Evolutionary conservation across 306 rosid species (phyloP).

Genomic region (Citrullus amarus): DNA sequence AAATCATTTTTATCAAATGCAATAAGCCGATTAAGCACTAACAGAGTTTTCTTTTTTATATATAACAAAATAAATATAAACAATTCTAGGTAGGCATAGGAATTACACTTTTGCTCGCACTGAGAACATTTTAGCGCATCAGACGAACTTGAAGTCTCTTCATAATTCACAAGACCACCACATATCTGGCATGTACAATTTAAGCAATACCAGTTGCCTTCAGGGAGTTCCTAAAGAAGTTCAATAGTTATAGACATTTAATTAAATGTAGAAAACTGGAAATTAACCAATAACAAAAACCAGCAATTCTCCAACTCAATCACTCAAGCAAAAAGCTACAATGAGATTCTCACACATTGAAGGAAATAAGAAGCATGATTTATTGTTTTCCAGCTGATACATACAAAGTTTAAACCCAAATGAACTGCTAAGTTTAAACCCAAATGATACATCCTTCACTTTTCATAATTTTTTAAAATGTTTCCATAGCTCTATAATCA

Average conservation of each 20-base stretch:
- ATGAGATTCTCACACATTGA: background rate
- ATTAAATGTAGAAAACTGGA: constrained; percentile 6
- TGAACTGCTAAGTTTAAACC: background rate
- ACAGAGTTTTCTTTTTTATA: background rate
- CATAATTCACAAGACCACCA: constrained; percentile 55
- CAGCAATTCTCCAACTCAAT: background rate
- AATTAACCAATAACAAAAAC: constrained; percentile 5
- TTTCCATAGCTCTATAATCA: background rate
- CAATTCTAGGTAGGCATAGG: constrained; percentile 2
- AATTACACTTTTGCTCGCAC: constrained; percentile 88
- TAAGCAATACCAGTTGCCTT: constrained; percentile 88
- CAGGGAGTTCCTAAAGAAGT: constrained; percentile 78
- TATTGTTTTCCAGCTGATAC: background rate
- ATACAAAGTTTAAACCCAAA: background rate
- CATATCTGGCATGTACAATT: constrained; percentile 84
- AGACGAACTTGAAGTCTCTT: constrained; percentile 39
- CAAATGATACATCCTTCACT: background rate
- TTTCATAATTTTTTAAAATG: background rate
- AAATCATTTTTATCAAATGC: background rate
- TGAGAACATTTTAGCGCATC: constrained; percentile 69
- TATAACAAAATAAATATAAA: background rate
- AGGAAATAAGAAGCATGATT: background rate
- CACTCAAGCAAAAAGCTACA: background rate
- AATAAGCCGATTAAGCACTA: background rate
- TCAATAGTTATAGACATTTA: constrained; percentile 15